These are phyloP conservation scores for Neoscytalidium dimidiatum DNA, from an alignment of 2,329 filamentous ascomycete species.

Conservation along the genomic window DNA sequence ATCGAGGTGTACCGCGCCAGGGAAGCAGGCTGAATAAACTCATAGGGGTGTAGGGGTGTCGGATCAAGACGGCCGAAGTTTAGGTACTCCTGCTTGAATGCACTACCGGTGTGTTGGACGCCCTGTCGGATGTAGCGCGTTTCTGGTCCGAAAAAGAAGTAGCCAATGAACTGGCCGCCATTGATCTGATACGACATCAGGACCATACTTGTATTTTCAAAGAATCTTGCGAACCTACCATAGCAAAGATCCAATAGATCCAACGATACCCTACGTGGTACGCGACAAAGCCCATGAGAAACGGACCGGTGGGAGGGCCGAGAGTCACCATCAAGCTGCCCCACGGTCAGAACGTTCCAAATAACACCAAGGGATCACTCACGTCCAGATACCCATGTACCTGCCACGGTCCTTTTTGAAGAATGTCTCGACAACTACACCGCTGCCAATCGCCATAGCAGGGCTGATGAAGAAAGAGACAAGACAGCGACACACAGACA, in stretches of 20 bases:
- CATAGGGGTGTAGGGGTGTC: slow-evolving; percentile 48
- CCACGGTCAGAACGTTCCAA: not conserved
- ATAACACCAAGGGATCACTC: not conserved
- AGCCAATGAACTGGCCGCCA: slow-evolving; percentile 57
- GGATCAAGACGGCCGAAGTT: slow-evolving; percentile 53
- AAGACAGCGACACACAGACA: slow-evolving; percentile 55
- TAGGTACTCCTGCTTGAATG: slow-evolving; percentile 47
- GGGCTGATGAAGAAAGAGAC: slow-evolving; percentile 59
- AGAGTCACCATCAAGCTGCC: slow-evolving; percentile 48
- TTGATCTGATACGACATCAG: slow-evolving; percentile 47
- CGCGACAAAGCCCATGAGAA: slow-evolving; percentile 50
- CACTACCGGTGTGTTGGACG: slow-evolving; percentile 35
- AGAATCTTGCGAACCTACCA: slow-evolving; percentile 33
- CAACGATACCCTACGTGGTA: slow-evolving; percentile 58
- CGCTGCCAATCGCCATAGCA: slow-evolving; percentile 57
- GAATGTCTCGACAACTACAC: slow-evolving; percentile 59
- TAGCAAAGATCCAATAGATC: slow-evolving; percentile 62
- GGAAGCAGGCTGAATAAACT: slow-evolving; percentile 56
- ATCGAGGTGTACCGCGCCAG: slow-evolving; percentile 51
- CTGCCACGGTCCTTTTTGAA: slow-evolving; percentile 57
- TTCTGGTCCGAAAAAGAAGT: slow-evolving; percentile 58
- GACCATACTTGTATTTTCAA: not conserved
- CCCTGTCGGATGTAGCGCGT: slow-evolving; percentile 54
- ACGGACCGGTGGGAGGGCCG: slow-evolving; percentile 46
- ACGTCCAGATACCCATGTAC: slow-evolving; percentile 62